Evolutionary conservation across 2,329 filamentous ascomycete genomes (phyloP).

Genomic region (Bipolaris oryzae): DNA sequence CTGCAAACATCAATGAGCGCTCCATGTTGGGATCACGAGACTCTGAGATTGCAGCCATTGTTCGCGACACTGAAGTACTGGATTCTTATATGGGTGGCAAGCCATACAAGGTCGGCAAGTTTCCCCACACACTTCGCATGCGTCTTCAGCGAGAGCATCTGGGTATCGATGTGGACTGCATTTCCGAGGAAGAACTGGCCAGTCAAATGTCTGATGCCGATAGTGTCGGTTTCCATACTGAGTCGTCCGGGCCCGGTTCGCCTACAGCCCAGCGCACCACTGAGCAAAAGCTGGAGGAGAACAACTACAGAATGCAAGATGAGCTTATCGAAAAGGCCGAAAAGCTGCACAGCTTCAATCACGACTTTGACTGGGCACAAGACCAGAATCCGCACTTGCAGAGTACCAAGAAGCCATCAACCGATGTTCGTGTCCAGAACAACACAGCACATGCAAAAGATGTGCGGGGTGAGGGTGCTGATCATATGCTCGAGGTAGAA

Average conservation of each 20-base stretch:
- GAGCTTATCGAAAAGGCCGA: conserved; percentile 64
- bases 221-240: conserved; percentile 64
- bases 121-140: conserved; percentile 90
- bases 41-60: conserved; percentile 87
- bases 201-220: conserved; percentile 61
- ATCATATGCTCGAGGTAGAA: conserved; percentile 67
- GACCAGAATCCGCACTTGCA: conserved; percentile 63
- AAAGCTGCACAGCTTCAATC: conserved; percentile 72
- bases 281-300: conserved; percentile 49
- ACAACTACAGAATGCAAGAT: conserved; percentile 56
- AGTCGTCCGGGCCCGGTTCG: conserved; percentile 44
- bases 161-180: conserved; percentile 91
- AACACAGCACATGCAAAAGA: conserved; percentile 72
- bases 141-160: conserved; percentile 96
- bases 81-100: conserved; percentile 89
- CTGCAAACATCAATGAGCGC: conserved; percentile 97
- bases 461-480: conserved; percentile 76
- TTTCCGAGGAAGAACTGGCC: conserved; percentile 53
- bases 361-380: conserved; percentile 70
- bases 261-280: conserved; percentile 43
- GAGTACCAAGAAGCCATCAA: conserved; percentile 59
- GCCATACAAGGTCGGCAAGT: conserved; percentile 87
- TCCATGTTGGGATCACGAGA: conserved; percentile 93
- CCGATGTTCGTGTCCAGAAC: conserved; percentile 64
- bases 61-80: conserved; percentile 91